Conservation (phyloP, 2,329 filamentous ascomycete species). For the Pseudocercospora macadamiae region DNA sequence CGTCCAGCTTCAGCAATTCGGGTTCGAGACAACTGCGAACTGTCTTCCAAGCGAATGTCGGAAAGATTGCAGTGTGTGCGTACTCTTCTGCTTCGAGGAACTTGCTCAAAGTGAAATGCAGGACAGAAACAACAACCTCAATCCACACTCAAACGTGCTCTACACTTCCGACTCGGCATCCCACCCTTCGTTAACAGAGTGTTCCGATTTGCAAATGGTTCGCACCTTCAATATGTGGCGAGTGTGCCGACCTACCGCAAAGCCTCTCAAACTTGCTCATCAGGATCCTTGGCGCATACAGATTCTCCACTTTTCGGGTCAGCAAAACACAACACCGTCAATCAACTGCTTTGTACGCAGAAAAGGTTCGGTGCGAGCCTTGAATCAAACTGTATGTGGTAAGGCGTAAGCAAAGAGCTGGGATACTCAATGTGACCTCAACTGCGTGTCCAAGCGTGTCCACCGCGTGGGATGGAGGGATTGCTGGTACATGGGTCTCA, state of each 20-base stretch:
- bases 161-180: conserved; percentile 1
- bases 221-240: background rate
- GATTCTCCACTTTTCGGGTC: background rate
- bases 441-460: conserved; percentile 2
- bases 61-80: background rate
- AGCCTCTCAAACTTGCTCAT: conserved; percentile 17
- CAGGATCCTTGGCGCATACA: background rate
- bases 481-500: background rate
- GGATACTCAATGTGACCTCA: background rate
- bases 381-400: background rate
- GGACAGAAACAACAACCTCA: conserved; percentile 4
- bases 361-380: background rate
- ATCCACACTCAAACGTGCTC: conserved; percentile 18
- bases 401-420: background rate
- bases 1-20: too few relatives aligned
- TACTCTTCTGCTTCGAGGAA: conserved; percentile 2
- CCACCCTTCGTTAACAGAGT: background rate
- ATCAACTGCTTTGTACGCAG: background rate
- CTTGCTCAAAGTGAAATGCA: conserved; percentile 9
- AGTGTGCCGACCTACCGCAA: background rate
- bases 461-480: conserved; percentile 5
- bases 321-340: background rate
- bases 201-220: background rate
- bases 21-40: too few relatives aligned
- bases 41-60: too few relatives aligned